Percentiles rank a stretch among this genome's conserved stretches.
Conservation (phyloP, 2,329 filamentous ascomycete genomes). For the Colletotrichum spaethianum region DNA sequence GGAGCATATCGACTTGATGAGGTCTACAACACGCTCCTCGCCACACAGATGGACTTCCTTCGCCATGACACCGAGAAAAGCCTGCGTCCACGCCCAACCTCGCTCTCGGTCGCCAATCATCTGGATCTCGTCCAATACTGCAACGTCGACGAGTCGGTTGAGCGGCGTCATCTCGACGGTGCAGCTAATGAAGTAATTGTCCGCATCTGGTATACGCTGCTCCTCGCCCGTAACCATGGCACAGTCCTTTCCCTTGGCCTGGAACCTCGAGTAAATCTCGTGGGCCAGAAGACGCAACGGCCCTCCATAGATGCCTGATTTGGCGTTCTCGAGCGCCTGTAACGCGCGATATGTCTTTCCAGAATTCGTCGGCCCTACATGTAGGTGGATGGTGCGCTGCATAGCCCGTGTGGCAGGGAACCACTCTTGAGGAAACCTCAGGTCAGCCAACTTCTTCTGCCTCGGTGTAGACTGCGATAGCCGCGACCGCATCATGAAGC, state of each 20-base stretch:
- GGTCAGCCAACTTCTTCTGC: conserved; percentile 80
- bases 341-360: conserved; percentile 97
- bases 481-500: conserved; percentile 70
- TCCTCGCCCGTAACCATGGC: conserved; percentile 94
- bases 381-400: conserved; percentile 88
- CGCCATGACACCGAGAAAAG: conserved; percentile 87
- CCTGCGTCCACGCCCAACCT: conserved; percentile 96
- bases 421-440: conserved; percentile 94
- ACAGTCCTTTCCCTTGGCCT: conserved; percentile 82
- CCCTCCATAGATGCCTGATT: conserved; percentile 89
- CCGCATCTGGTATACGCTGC: conserved; percentile 74
- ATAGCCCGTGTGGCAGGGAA: conserved; percentile 86
- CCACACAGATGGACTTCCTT: conserved; percentile 95
- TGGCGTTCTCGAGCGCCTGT: conserved; percentile 83
- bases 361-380: conserved; percentile 97
- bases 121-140: conserved; percentile 98
- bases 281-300: conserved; percentile 91
- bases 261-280: conserved; percentile 92
- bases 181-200: conserved; percentile 80
- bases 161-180: conserved; percentile 89
- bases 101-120: conserved; percentile 88
- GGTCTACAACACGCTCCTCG: conserved; percentile 83
- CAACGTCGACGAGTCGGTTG: conserved; percentile 80
- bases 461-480: conserved; percentile 70
- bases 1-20: conserved; percentile 84